Conservation (phyloP, 495 filamentous ascomycete genomes). For the Mytilinidion resinicola region DNA sequence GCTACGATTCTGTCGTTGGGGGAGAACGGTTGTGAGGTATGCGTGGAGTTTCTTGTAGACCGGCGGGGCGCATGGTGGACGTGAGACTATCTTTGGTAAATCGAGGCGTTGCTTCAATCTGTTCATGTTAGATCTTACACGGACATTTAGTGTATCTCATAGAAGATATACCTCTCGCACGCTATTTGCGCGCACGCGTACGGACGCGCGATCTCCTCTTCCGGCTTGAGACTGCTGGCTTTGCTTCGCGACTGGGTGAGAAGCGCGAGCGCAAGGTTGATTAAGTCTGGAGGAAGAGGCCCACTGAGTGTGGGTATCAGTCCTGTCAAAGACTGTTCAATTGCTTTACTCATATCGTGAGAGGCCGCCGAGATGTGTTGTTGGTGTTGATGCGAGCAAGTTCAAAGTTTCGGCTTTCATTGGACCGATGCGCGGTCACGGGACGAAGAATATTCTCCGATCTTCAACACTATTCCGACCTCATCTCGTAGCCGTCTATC, state of each 20-base stretch:
- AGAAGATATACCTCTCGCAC: conserved; percentile 61
- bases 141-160: no score
- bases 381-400: no score
- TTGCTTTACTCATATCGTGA: conserved; percentile 57
- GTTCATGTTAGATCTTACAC: neutral
- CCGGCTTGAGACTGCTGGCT: conserved; percentile 70
- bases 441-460: no score
- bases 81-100: conserved; percentile 72
- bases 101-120: conserved; percentile 79
- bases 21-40: conserved; percentile 69
- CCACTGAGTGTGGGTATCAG: conserved; percentile 72
- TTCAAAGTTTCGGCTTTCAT: no score
- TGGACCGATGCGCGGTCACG: no score
- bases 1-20: conserved; percentile 30
- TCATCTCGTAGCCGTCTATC: no score
- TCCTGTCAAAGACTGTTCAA: conserved; percentile 68
- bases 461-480: no score
- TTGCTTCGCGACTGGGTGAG: conserved; percentile 80
- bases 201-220: conserved; percentile 80
- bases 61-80: conserved; percentile 74
- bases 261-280: conserved; percentile 70
- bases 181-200: conserved; percentile 91
- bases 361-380: no score
- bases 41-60: conserved; percentile 78
- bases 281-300: conserved; percentile 64